Percentiles rank a stretch among this genome's conserved stretches.
Conservation (phyloP, 139 green algal genomes). For the Yamagishiella unicocca region DNA sequence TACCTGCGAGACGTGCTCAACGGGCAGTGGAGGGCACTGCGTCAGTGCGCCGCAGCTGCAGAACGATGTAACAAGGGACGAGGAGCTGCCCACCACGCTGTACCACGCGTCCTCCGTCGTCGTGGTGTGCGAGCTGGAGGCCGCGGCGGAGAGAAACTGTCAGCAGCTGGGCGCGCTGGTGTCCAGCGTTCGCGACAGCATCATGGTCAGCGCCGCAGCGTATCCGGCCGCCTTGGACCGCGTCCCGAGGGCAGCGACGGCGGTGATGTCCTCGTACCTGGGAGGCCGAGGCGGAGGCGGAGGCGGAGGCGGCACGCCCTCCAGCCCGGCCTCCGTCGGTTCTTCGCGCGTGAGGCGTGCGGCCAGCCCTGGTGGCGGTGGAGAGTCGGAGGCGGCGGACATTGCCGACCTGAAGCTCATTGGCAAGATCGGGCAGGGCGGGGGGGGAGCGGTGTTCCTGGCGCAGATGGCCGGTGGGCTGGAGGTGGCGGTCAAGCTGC, state of each 20-base stretch:
- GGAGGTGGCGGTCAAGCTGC: conserved; percentile 32
- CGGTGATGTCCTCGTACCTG: too few species aligned
- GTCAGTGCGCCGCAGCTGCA: not conserved
- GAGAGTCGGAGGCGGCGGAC: not conserved
- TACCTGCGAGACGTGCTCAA: too few species aligned
- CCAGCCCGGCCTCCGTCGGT: too few species aligned
- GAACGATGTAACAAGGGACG: too few species aligned
- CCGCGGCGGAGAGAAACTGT: not conserved
- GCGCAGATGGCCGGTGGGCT: not conserved
- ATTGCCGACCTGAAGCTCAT: conserved; percentile 4
- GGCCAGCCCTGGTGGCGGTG: too few species aligned
- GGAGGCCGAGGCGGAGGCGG: too few species aligned
- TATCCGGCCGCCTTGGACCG: too few species aligned
- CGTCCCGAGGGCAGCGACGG: too few species aligned
- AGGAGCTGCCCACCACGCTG: too few species aligned
- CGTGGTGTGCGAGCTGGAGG: not conserved
- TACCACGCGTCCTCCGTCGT: not conserved
- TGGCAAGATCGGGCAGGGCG: not conserved
- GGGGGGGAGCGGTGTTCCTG: not conserved
- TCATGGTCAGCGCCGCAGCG: not conserved
- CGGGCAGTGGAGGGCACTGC: too few species aligned
- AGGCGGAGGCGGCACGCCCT: too few species aligned
- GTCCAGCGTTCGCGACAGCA: not conserved
- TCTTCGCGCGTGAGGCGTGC: too few species aligned
- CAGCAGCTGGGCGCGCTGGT: conserved; percentile 5